Percentiles rank a stretch among this genome's conserved stretches.
Conservation (phyloP, 2,329 filamentous ascomycete genomes). For the Aureobasidium pullulans region DNA sequence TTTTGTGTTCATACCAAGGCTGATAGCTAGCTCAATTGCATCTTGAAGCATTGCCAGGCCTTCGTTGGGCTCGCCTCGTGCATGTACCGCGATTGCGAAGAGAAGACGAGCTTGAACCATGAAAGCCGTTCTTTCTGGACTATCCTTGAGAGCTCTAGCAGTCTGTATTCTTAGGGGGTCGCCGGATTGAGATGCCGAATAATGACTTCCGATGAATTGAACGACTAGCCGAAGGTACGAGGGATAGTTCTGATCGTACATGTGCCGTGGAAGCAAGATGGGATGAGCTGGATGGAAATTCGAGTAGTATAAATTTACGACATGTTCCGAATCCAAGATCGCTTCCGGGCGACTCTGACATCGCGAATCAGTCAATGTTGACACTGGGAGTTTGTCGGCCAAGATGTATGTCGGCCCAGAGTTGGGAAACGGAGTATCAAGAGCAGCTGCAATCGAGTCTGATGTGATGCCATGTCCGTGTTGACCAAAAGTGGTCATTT, state of each 20-base stretch:
- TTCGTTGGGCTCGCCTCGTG: slow-evolving; percentile 62
- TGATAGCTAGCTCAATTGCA: slow-evolving; percentile 64
- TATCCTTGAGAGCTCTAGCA: slow-evolving; percentile 39
- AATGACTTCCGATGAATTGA: slow-evolving; percentile 51
- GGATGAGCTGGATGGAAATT: slow-evolving; percentile 51
- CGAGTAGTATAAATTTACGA: slow-evolving; percentile 49
- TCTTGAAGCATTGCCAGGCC: slow-evolving; percentile 60
- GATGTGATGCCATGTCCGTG: slow-evolving; percentile 7
- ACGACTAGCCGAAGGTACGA: slow-evolving; percentile 46
- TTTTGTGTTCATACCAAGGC: slow-evolving; percentile 66
- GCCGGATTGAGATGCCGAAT: slow-evolving; percentile 38
- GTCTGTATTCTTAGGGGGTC: slow-evolving; percentile 38
- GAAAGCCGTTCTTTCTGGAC: slow-evolving; percentile 34
- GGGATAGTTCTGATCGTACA: slow-evolving; percentile 36
- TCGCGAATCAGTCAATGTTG: background rate
- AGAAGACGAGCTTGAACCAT: slow-evolving; percentile 72
- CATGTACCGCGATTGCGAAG: slow-evolving; percentile 70
- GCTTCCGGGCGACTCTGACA: background rate
- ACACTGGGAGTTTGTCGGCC: background rate
- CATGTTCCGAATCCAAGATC: slow-evolving; percentile 26
- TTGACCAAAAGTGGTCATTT: slow-evolving; percentile 30
- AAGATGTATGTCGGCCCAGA: background rate
- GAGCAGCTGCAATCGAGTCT: background rate
- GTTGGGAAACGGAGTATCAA: background rate
- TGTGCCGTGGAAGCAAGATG: slow-evolving; percentile 44